A percentile compares a stretch with the other conserved stretches of the same genome.
phyloP scores from a whole-genome alignment of 106 monocot genomes.

The Acorus gramineus region DNA sequence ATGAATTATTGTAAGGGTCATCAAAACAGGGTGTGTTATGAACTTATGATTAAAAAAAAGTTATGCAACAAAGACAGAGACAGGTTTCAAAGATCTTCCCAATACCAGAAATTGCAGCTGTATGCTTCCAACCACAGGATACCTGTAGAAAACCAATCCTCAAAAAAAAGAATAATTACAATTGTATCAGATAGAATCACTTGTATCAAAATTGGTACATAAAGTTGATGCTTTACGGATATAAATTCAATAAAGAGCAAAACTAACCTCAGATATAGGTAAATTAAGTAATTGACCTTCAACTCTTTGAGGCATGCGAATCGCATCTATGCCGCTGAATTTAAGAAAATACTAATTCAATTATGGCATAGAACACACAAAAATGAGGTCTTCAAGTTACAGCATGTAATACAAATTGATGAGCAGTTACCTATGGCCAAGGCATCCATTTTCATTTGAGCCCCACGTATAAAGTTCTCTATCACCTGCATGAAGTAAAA shows the following conservation, averaged over 20 bases:
- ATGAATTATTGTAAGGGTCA: too few species aligned
- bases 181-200: too few species aligned
- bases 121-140: constrained; percentile 99
- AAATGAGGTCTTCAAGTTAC: neutral
- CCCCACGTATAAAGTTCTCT: constrained; percentile 78
- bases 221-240: neutral
- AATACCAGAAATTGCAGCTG: constrained; percentile 80
- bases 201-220: neutral
- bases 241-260: constrained; percentile 3
- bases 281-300: constrained; percentile 38
- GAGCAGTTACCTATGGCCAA: constrained; percentile 70
- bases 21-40: too few species aligned
- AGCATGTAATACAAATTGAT: neutral
- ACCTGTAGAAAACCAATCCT: constrained; percentile 35
- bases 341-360: neutral
- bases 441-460: constrained; percentile 98
- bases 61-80: too few species aligned
- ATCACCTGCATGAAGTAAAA: constrained; percentile 38
- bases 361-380: neutral
- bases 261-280: constrained; percentile 60
- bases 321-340: constrained; percentile 45
- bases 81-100: constrained; percentile 1
- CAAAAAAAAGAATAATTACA: too few species aligned
- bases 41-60: too few species aligned
- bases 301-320: constrained; percentile 49